Conservation (phyloP, 2,329 filamentous ascomycete genomes). For the Pyricularia sp. region DNA sequence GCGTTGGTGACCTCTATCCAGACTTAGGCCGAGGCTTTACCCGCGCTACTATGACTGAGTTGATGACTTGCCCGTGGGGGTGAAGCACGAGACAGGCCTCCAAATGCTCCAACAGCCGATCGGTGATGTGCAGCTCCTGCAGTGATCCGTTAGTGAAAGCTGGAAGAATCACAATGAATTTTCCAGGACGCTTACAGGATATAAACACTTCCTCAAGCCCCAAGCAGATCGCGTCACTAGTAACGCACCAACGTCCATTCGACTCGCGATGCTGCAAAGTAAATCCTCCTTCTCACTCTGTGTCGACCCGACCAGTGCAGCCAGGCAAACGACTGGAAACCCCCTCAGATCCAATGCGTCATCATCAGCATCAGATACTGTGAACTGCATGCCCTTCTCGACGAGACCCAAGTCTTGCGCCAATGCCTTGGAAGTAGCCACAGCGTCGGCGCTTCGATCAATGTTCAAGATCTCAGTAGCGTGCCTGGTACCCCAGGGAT, state of each 20-base stretch:
- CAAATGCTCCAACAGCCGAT: slow-evolving; percentile 17
- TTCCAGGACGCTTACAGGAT: slow-evolving; percentile 26
- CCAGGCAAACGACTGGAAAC: slow-evolving; percentile 35
- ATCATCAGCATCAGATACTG: slow-evolving; percentile 16
- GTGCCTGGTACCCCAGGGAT: slow-evolving; percentile 2
- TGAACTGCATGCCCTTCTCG: slow-evolving; percentile 4
- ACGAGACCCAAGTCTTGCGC: not conserved
- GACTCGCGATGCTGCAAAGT: slow-evolving; percentile 19
- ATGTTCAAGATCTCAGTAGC: not conserved
- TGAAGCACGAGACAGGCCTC: slow-evolving; percentile 30
- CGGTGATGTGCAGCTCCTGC: slow-evolving; percentile 5
- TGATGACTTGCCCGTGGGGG: slow-evolving; percentile 35
- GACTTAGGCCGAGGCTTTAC: slow-evolving; percentile 4
- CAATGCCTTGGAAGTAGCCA: not conserved
- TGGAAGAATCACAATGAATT: too few relatives aligned
- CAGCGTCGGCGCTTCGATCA: not conserved
- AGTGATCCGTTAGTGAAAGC: not conserved
- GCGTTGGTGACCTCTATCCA: not conserved
- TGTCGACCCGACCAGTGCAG: slow-evolving; percentile 32
- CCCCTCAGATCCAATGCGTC: slow-evolving; percentile 13
- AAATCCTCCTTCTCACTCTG: slow-evolving; percentile 28
- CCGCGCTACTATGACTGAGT: slow-evolving; percentile 29
- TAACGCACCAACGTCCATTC: slow-evolving; percentile 27
- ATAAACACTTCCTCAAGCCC: slow-evolving; percentile 29
- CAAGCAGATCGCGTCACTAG: slow-evolving; percentile 32